A percentile compares a stretch with the other conserved stretches of the same genome.
These are phyloP conservation scores for Neopestalotiopsis rosae DNA, from an alignment of 2,329 filamentous ascomycete species.

Conservation along the genomic window DNA sequence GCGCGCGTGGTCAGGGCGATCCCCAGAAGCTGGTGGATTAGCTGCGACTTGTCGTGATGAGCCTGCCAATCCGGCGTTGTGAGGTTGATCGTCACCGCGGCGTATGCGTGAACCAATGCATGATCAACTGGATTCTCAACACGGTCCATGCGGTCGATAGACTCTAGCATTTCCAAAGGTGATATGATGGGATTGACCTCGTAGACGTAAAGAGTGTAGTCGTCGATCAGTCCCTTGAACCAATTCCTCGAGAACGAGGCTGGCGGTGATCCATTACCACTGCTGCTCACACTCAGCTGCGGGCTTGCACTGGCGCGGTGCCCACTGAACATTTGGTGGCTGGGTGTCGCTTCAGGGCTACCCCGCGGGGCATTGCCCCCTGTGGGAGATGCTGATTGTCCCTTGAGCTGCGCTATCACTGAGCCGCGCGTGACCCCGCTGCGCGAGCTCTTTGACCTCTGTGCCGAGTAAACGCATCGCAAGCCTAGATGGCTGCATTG, in stretches of 20 bases:
- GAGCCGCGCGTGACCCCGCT: constrained; percentile 7
- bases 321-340: not conserved
- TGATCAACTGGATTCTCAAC: not conserved
- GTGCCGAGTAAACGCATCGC: constrained; percentile 9
- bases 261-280: not conserved
- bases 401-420: constrained; percentile 3
- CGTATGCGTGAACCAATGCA: constrained; percentile 8
- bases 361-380: not conserved
- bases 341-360: not conserved
- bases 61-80: constrained; percentile 9
- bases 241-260: not conserved
- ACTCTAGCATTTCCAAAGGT: not conserved
- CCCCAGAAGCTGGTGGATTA: constrained; percentile 1
- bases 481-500: constrained; percentile 6
- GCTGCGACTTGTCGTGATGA: not conserved
- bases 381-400: not conserved
- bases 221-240: not conserved
- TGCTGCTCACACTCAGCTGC: not conserved
- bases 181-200: constrained; percentile 2
- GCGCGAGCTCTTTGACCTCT: not conserved
- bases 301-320: not conserved
- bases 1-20: not conserved
- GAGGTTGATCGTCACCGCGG: constrained; percentile 5
- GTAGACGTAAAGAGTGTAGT: constrained; percentile 8
- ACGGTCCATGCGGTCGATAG: constrained; percentile 7